Base-by-base conservation (phyloP, 2,329 filamentous ascomycete genomes). In the Cercospora nicotianae region DNA sequence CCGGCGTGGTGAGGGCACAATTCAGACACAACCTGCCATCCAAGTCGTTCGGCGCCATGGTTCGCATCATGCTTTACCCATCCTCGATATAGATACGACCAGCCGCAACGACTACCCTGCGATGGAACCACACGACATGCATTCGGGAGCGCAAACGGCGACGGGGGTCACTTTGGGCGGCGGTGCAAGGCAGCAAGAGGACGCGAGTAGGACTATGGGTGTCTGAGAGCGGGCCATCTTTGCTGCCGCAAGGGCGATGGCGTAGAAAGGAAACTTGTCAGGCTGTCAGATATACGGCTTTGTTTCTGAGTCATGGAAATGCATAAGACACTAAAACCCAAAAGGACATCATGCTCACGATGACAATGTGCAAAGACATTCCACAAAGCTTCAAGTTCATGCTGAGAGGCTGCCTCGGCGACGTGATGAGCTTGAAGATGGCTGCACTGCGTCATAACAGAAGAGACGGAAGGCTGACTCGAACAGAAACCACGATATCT, bases 11-110 rank as follows among this genome's bases (percentile, higher is more conserved):
- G 82, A 91, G 95, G 83, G 94, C 94, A 84, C 94, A 96, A 86
- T 99, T 99, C 90, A 87, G 91, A 83, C 88, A 89, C 86, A 97
- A 97, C 84, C 93, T 99, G 77, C 95, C 95, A 81, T 89, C 95
- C 79, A 94, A 94, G 87, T 93, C 92, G 81, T 97, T 98, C 87
- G 93, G 94, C 85, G 93, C 75, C 63, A 76, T 77, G 74, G 75
- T 79, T 68, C 75, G 78, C 71, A 75, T 80, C 70, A 80, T 80
- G 78, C 77, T 80, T 61, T 80, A 80, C 77, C 78, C 78, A 63
- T 78, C 76, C 71, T 75, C 78, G 77, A 79, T 80, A 79, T 80
- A 75, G 63, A 66, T 51, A 68, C 67, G 67, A 63, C 36, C 57
- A 60, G 30, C 60, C 60, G 63, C 63, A 66, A 73, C 20, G 39